These are phyloP conservation scores for Pythium guiyangense DNA, from an alignment of 352 stramenopile genomes.

Conservation along the genomic window DNA sequence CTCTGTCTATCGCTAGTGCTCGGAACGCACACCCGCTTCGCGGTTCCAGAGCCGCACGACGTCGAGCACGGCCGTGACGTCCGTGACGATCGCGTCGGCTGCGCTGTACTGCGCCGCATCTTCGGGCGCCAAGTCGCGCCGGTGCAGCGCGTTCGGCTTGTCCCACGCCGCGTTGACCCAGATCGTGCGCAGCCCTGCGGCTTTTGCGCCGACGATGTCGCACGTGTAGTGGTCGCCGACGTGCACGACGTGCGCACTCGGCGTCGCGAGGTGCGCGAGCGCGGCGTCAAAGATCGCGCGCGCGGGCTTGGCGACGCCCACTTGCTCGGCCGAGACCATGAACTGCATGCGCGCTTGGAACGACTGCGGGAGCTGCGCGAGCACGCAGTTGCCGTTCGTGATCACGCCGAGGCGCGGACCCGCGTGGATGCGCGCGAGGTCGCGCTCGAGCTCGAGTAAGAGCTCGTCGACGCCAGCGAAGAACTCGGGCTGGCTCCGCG, in stretches of 20 bases:
- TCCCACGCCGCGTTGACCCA: slow-evolving; percentile 52
- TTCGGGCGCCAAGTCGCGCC: neutral
- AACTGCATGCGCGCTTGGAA: slow-evolving; percentile 44
- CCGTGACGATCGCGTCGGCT: slow-evolving; percentile 57
- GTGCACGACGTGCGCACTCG: slow-evolving; percentile 47
- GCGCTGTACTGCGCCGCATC: slow-evolving; percentile 20
- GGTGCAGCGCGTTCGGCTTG: slow-evolving; percentile 33
- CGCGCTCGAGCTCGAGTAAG: slow-evolving; percentile 27
- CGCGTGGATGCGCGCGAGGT: slow-evolving; percentile 31
- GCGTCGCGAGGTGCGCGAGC: slow-evolving; percentile 14
- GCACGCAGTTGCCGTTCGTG: slow-evolving; percentile 72
- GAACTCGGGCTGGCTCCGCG: slow-evolving; percentile 52
- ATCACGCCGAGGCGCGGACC: slow-evolving; percentile 33
- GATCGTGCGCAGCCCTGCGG: slow-evolving; percentile 52
- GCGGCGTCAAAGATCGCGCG: slow-evolving; percentile 55
- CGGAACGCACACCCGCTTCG: too few species aligned
- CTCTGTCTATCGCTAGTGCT: too few species aligned
- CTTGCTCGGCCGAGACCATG: slow-evolving; percentile 48
- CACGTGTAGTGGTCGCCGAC: slow-evolving; percentile 73
- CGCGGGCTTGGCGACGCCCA: slow-evolving; percentile 40
- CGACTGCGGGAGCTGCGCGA: slow-evolving; percentile 33
- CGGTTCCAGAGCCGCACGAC: slow-evolving; percentile 49
- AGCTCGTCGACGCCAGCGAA: slow-evolving; percentile 54
- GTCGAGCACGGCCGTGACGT: slow-evolving; percentile 35
- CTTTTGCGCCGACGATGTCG: slow-evolving; percentile 65